These are phyloP conservation scores for Colletotrichum filicis DNA, from an alignment of 2,329 filamentous ascomycete species.

Conservation along the genomic window DNA sequence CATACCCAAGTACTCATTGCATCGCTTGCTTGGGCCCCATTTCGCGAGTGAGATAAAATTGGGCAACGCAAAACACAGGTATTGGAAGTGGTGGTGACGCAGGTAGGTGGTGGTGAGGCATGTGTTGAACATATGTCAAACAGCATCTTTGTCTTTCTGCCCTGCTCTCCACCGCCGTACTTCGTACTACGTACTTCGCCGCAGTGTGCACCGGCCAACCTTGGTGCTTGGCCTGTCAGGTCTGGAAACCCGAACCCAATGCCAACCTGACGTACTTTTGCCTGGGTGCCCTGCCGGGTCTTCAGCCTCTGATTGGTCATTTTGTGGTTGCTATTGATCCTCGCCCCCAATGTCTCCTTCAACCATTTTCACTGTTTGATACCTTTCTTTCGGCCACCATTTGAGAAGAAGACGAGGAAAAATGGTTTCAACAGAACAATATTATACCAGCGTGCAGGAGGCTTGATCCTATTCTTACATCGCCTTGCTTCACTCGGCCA, in stretches of 20 bases:
- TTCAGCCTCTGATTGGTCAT: neutral
- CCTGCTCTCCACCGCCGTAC: neutral
- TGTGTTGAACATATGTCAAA: neutral
- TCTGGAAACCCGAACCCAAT: conserved; percentile 17
- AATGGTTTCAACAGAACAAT: neutral
- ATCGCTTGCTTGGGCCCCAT: neutral
- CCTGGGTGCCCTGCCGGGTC: conserved; percentile 4
- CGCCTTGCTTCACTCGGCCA: neutral
- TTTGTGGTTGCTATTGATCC: neutral
- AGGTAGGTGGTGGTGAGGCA: neutral
- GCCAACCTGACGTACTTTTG: conserved; percentile 9
- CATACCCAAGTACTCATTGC: neutral
- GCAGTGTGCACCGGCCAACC: conserved; percentile 8
- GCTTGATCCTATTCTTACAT: neutral
- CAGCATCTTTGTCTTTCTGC: neutral
- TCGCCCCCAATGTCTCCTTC: neutral
- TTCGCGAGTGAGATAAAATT: neutral
- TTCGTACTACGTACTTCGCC: neutral
- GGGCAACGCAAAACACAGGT: neutral
- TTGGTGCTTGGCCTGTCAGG: neutral
- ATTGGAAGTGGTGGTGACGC: neutral
- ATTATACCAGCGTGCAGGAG: neutral
- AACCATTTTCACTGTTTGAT: neutral
- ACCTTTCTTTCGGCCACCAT: too few species aligned
- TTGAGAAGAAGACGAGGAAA: too few species aligned